Conservation (phyloP, 352 stramenopile species). For the Pythium vanterpoolii region DNA sequence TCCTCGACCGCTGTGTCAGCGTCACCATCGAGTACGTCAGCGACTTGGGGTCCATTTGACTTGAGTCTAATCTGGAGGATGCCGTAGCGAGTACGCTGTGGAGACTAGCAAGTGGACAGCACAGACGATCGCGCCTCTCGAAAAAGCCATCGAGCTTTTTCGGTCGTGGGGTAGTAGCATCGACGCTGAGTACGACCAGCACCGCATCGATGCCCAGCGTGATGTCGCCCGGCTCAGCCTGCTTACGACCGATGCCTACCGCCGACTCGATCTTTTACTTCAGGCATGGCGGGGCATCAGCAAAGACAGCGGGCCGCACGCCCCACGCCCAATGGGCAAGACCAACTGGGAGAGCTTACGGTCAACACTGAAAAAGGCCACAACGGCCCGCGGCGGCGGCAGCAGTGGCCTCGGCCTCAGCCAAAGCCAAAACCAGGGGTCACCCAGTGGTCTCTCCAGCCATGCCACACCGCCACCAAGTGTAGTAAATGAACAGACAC, state of each 20-base stretch:
- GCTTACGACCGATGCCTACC: slow-evolving; percentile 28
- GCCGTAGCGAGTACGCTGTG: slow-evolving; percentile 35
- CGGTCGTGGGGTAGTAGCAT: slow-evolving; percentile 43
- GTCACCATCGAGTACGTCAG: slow-evolving; percentile 48
- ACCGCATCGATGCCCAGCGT: slow-evolving; percentile 8
- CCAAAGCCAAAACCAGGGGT: too few species aligned
- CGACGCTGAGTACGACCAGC: slow-evolving; percentile 52
- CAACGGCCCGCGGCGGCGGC: slow-evolving; percentile 15
- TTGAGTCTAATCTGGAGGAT: background rate
- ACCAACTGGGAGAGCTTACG: slow-evolving; percentile 24
- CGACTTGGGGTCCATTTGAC: background rate
- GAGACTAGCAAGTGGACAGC: slow-evolving; percentile 47
- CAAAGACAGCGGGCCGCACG: slow-evolving; percentile 19
- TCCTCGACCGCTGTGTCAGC: slow-evolving; percentile 55
- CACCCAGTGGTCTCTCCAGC: background rate
- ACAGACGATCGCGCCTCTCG: slow-evolving; percentile 37
- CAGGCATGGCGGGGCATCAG: slow-evolving; percentile 30
- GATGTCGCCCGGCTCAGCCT: slow-evolving; percentile 13
- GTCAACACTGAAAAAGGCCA: slow-evolving; percentile 20
- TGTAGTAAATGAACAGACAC: too few species aligned
- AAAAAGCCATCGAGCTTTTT: slow-evolving; percentile 43
- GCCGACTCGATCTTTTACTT: slow-evolving; percentile 34
- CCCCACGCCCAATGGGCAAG: slow-evolving; percentile 13
- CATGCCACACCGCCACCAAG: slow-evolving; percentile 3
- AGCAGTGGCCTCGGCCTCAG: background rate